phyloP scores from a whole-genome alignment of 2,329 filamentous ascomycete genomes.

The Colletotrichum musae region DNA sequence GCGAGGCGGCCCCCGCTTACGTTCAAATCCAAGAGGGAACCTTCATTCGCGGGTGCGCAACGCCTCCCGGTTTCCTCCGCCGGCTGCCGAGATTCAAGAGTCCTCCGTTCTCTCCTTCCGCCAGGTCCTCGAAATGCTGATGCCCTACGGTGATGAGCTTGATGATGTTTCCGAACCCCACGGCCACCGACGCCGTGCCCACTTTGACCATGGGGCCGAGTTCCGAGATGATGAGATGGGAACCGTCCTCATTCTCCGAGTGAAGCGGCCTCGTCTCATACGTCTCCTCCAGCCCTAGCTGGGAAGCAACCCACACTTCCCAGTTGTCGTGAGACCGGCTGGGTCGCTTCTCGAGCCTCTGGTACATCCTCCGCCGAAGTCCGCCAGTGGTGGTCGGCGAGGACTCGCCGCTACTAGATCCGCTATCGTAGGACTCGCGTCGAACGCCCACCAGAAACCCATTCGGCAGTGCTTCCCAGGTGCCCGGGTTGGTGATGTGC shows the following conservation, averaged over 20 bases:
- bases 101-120: constrained; percentile 48
- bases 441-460: constrained; percentile 76
- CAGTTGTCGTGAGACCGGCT: constrained; percentile 55
- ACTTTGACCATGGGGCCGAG: constrained; percentile 76
- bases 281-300: constrained; percentile 59
- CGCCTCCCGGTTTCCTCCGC: constrained; percentile 52
- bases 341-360: constrained; percentile 43
- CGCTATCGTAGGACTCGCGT: constrained; percentile 53
- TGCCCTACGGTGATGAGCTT: constrained; percentile 79
- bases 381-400: constrained; percentile 43
- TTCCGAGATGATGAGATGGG: constrained; percentile 74
- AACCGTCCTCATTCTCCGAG: constrained; percentile 56
- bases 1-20: constrained; percentile 1
- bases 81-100: constrained; percentile 55
- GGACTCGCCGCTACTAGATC: constrained; percentile 41
- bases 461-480: constrained; percentile 74
- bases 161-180: constrained; percentile 80
- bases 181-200: constrained; percentile 75
- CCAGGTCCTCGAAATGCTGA: constrained; percentile 70
- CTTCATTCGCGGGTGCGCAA: constrained; percentile 33
- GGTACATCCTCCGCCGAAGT: constrained; percentile 49
- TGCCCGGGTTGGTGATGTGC: constrained; percentile 72
- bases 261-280: constrained; percentile 64
- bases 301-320: constrained; percentile 69
- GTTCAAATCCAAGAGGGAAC: constrained; percentile 32